These are phyloP conservation scores for Cyclostephanos tholiformis DNA, from an alignment of 108 stramenopile species.

Conservation along the genomic window DNA sequence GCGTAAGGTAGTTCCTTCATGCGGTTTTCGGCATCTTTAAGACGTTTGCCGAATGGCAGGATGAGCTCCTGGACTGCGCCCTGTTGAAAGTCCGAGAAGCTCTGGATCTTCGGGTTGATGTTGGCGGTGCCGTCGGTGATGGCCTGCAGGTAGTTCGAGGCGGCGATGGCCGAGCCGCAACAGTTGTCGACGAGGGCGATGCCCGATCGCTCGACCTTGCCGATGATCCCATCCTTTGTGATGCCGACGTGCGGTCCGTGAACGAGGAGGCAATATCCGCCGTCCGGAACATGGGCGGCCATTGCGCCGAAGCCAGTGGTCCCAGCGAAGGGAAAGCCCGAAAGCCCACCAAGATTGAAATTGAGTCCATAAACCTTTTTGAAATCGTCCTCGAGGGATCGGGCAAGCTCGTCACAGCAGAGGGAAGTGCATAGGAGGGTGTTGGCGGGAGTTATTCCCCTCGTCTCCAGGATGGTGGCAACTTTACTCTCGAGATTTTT, in stretches of 20 bases:
- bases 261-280: slow-evolving; percentile 58
- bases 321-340: slow-evolving; percentile 66
- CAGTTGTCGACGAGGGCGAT: slow-evolving; percentile 33
- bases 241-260: slow-evolving; percentile 68
- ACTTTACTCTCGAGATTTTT: slow-evolving; percentile 1
- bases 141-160: slow-evolving; percentile 47
- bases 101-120: too few relatives aligned
- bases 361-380: slow-evolving; percentile 44
- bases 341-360: slow-evolving; percentile 69
- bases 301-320: slow-evolving; percentile 71
- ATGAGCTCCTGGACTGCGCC: slow-evolving; percentile 49
- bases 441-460: slow-evolving; percentile 11
- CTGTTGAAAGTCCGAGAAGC: slow-evolving; percentile 60
- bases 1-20: too few relatives aligned
- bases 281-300: slow-evolving; percentile 68
- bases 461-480: background rate
- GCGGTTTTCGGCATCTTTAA: too few relatives aligned
- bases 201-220: slow-evolving; percentile 62
- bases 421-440: slow-evolving; percentile 24
- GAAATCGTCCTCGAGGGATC: slow-evolving; percentile 53
- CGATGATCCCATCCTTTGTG: too few relatives aligned
- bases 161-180: slow-evolving; percentile 44
- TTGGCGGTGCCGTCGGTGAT: slow-evolving; percentile 27
- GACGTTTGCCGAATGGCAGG: too few relatives aligned
- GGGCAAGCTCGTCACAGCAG: slow-evolving; percentile 55